Evolutionary conservation across 2,329 filamentous ascomycete genomes (phyloP), one percentile per base, ranked within the genome.

Genomic region (Colletotrichum orbiculare): DNA sequence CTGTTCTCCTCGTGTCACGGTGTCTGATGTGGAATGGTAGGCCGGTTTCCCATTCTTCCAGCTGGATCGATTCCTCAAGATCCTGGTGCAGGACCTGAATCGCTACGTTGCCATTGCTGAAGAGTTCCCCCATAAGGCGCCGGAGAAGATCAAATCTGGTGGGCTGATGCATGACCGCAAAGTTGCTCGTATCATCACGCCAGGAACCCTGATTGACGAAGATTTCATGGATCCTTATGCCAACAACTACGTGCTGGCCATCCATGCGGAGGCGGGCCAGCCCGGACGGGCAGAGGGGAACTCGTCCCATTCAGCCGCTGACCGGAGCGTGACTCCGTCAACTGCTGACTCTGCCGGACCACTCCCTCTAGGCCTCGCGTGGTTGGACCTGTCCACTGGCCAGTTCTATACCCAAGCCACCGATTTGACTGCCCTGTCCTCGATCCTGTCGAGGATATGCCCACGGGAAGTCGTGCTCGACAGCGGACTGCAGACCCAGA

Each of bases 141-240:
- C 89, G 4, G 88, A 88, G 60, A 93, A 88, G 77, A 81, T 90
- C 69, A 95, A 90, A 74, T 85, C 88, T 17, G 92, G 92, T 12
- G 93, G 93, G 4, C 80, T 95, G 68, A 83, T 95, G 82, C 96
- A 96, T 75, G 91, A 96, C 74, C 90, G 96, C 34, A 89, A 84
- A 70, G 93, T 99, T 12, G 87, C 92, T 15, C 89, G 96, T 62
- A 90, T 99, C 70, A 89, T 99, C 73, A 98, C 96, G 1, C 94
- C 96, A 1, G 96, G 96, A 17, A 99, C 96, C 2, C 82, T 99
- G 58, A 97, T 99, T 69, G 96, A 99, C 77, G 96, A 99, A 78
- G 94, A 94, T 71, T 99, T 98, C 76, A 94, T 99, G 83, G 93
- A 98, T 74, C 93, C 94, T 1, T 95, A 92, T 74, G 89, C 92